Evolutionary conservation across 2,329 filamentous ascomycete species (phyloP), one percentile per base, ranked within the genome.

Genomic region (Exophiala spinifera): DNA sequence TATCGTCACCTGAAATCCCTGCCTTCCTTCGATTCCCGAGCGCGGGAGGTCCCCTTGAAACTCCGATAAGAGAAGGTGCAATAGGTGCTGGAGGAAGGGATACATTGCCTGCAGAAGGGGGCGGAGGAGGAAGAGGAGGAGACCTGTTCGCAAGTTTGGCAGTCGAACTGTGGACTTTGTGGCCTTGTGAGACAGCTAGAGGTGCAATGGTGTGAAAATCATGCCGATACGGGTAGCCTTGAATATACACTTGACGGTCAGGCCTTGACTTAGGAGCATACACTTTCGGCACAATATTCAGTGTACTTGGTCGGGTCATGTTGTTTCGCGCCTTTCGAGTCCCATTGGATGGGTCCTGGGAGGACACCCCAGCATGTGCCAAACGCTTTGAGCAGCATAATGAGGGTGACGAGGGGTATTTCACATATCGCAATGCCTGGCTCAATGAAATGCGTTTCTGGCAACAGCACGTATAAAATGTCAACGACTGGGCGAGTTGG

Each of bases 391-490:
- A 23, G 39, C 42, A 59, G 25, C 49, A 53, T 45, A 31, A 15
- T 21, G 15, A 4, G 2, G 36, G 20, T 25, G 42, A 7, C 5
- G 23, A 7, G 48, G 45, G 14, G 17, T 31, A 46, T 21, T 40
- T 44, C 47, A 56, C 57, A 13, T 44, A 25, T 28, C 47, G 57
- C 46, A 56, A 20, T 13, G 42, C 19, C 21, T 59, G 57, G 31
- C 53, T 54, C 19, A 59, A n/a, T 14, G 57, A 53, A 20, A 59
- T 13, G 39, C 51, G 50, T 13, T 19, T 31, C 25, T 49, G 21
- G 44, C 57, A 56, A 44, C 57, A 59, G 28, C 28, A 34, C 19
- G 57, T 51, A 39, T 34, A 44, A 20, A 59, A 54, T 13, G 23
- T 51, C 47, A 59, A 40, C 40, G 46, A 20, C 11, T 33, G 42